Base-by-base conservation (phyloP, 1,284 basidiomycete species). In the Fomes fomentarius region DNA sequence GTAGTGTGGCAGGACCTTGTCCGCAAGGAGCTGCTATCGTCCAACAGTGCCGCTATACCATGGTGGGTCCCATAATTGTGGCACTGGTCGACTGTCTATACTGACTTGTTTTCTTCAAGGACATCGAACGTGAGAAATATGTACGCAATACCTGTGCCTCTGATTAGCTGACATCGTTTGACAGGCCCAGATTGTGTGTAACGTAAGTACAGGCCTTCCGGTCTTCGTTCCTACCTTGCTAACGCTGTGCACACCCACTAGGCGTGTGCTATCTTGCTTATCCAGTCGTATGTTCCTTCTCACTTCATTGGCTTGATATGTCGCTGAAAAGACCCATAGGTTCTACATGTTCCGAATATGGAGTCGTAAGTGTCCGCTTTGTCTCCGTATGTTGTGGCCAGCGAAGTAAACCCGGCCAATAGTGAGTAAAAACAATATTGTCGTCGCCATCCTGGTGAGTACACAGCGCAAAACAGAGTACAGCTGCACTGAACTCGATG, bases 321-420 rank as follows among this genome's bases (percentile, higher is more conserved):
- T n/a, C 15, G n/a, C 35, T 19, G 14, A 17, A 3, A 4, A 11
- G 17, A 11, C 10, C n/a, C n/a, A 4, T 19, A 61, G 59, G 7
- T 61, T 61, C 37, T 61, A 61, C 10, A 35, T 43, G 22, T 57
- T 57, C 42, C 55, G 59, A 14, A 57, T 61, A 47, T 61, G 59
- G 59, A 57, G 52, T 10, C 38, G 59, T 61, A 2, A 24, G 59
- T 56, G 10, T 17, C 24, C 8, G 4, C 14, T 28, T 19, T 40
- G 1, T 21, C 17, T 14, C 24, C 19, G 3, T 12, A 8, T 1
- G 10, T 3, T 2, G 19, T 19, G 39, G 4, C 33, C 10, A 4
- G 25, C 24, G 19, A 26, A n/a, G 4, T n/a, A n/a, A n/a, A n/a
- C n/a, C n/a, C n/a, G n/a, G n/a, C n/a, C n/a, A 7, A n/a, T 17